A percentile compares a stretch with the other conserved stretches of the same genome.
phyloP scores from a whole-genome alignment of 306 rosid genomes.

The Castanopsis chinensis region DNA sequence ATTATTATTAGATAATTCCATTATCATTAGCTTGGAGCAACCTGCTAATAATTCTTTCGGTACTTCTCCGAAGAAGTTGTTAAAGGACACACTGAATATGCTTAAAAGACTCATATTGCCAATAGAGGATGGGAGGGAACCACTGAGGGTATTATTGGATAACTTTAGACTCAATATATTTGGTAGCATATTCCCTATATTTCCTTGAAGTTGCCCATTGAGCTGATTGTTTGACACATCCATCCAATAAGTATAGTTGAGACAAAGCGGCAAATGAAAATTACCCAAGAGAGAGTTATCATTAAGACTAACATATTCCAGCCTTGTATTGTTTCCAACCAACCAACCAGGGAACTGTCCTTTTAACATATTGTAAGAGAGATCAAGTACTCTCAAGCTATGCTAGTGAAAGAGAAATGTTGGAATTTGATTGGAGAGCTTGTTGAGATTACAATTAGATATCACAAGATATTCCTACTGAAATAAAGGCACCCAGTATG shows the following conservation, averaged over 20 bases:
- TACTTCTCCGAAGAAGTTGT: too few relatives aligned
- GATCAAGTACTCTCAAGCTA: background rate
- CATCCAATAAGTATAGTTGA: fast-evolving
- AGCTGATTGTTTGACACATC: background rate
- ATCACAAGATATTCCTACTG: slow-evolving; percentile 3
- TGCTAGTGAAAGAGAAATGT: background rate
- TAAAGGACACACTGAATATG: too few relatives aligned
- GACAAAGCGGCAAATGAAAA: background rate
- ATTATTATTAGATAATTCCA: too few relatives aligned
- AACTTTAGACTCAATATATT: fast-evolving
- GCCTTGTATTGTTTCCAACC: background rate
- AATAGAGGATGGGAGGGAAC: background rate
- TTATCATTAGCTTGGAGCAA: too few relatives aligned
- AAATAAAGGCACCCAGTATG: background rate
- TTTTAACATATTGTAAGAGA: background rate
- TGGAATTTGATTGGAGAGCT: background rate
- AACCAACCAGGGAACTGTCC: background rate
- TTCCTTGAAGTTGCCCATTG: background rate
- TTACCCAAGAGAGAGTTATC: background rate
- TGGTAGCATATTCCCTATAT: background rate
- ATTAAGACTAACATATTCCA: background rate
- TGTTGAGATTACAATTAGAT: background rate
- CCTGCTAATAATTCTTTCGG: too few relatives aligned
- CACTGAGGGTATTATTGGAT: too few relatives aligned
- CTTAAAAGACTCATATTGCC: background rate